phyloP scores from a whole-genome alignment of 2,329 filamentous ascomycete genomes.

The Fusarium solani-melongenae region DNA sequence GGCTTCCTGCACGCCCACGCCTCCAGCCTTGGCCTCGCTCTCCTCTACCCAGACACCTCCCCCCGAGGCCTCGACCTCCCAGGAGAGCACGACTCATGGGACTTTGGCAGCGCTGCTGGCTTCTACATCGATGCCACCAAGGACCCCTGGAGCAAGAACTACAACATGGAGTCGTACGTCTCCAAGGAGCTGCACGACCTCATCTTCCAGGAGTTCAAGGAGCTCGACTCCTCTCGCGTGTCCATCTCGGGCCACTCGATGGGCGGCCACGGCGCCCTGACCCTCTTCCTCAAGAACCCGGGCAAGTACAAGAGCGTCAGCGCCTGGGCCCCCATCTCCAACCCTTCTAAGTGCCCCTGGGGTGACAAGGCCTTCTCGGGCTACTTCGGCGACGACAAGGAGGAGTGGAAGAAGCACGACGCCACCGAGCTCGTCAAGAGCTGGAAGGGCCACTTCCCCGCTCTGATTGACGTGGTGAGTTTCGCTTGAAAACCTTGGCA shows the following conservation, averaged over 20 bases:
- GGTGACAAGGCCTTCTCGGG: conserved; percentile 94
- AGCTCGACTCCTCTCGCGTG: conserved; percentile 75
- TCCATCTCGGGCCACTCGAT: conserved; percentile 95
- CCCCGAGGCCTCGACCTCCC: conserved; percentile 84
- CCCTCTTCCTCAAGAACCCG: conserved; percentile 91
- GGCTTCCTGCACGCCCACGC: conserved; percentile 93
- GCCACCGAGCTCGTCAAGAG: conserved; percentile 87
- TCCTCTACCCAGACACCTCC: conserved; percentile 95
- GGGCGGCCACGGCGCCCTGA: conserved; percentile 96
- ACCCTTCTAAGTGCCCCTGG: conserved; percentile 89
- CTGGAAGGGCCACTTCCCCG: conserved; percentile 78
- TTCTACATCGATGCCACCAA: conserved; percentile 93
- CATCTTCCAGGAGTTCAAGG: conserved; percentile 77
- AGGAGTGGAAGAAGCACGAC: conserved; percentile 89
- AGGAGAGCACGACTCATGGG: conserved; percentile 88
- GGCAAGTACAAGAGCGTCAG: conserved; percentile 89
- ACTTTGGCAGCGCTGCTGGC: conserved; percentile 91
- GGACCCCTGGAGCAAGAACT: conserved; percentile 79
- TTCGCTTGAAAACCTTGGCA: not conserved
- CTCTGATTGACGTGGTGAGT: conserved; percentile 87
- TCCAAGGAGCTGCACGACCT: conserved; percentile 84
- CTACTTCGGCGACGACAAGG: conserved; percentile 83
- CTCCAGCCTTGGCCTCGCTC: conserved; percentile 83
- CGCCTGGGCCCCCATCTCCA: conserved; percentile 90
- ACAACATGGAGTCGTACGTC: conserved; percentile 96